A percentile compares a stretch with the other conserved stretches of the same genome.
Evolutionary conservation across 495 filamentous ascomycete species (phyloP).

Genomic region (Tuber calosporum): DNA sequence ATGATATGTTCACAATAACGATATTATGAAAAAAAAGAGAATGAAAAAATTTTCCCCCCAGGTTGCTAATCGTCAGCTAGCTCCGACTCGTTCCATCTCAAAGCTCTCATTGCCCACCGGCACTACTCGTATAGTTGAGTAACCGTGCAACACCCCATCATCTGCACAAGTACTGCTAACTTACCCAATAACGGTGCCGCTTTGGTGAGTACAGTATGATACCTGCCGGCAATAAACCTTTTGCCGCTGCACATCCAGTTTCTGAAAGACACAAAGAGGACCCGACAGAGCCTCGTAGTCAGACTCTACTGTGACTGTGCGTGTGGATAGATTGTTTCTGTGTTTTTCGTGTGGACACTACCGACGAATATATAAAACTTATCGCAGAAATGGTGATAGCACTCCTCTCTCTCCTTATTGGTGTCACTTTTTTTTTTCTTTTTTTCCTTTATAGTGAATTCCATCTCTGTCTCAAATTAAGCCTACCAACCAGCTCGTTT

Average conservation of each 20-base stretch:
- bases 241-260: background rate
- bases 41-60: background rate
- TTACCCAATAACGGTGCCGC: background rate
- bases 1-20: background rate
- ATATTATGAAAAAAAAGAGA: background rate
- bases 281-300: background rate
- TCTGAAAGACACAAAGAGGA: background rate
- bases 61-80: background rate
- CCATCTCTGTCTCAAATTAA: background rate
- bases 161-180: too few species aligned
- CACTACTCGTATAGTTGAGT: background rate
- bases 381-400: background rate
- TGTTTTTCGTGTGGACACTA: background rate
- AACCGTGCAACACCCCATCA: background rate
- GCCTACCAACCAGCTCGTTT: background rate
- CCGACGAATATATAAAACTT: background rate
- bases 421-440: background rate
- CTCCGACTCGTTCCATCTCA: background rate
- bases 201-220: background rate
- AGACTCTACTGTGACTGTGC: background rate
- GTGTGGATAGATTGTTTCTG: background rate
- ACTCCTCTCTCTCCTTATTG: background rate
- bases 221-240: background rate
- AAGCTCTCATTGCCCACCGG: background rate
- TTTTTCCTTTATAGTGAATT: background rate